Percentiles rank a stretch among this genome's conserved stretches.
phyloP scores from a whole-genome alignment of 495 filamentous ascomycete genomes.

The Mycothermus thermophilus region DNA sequence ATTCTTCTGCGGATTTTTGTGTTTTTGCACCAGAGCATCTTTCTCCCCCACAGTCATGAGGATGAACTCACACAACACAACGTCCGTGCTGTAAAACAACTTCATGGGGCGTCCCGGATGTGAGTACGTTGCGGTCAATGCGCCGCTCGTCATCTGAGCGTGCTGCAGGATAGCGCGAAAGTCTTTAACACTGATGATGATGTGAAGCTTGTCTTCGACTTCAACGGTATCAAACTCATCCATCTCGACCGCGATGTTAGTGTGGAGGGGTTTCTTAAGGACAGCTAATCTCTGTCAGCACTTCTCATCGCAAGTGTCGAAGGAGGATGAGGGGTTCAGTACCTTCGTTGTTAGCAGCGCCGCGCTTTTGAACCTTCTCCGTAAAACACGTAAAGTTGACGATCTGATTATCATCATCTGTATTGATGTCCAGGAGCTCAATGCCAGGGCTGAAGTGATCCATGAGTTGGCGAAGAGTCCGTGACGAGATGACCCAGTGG shows the following conservation, averaged over 20 bases:
- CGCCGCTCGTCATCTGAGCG: conserved; percentile 59
- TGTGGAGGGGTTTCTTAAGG: conserved; percentile 86
- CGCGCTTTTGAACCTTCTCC: conserved; percentile 52
- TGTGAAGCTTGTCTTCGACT: conserved; percentile 62
- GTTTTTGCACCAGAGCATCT: conserved; percentile 26
- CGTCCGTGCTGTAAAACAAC: conserved; percentile 58
- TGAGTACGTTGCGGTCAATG: conserved; percentile 65
- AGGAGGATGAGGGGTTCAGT: conserved; percentile 1
- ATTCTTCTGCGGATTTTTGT: conserved; percentile 25
- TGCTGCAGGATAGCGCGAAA: conserved; percentile 82
- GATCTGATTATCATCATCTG: conserved; percentile 38
- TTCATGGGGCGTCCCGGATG: conserved; percentile 72
- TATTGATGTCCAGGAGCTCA: conserved; percentile 80
- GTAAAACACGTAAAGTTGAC: conserved; percentile 87
- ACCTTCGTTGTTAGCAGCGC: conserved; percentile 66
- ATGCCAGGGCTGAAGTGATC: conserved; percentile 86
- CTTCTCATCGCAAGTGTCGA: not conserved
- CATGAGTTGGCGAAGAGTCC: conserved; percentile 65
- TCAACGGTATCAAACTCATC: conserved; percentile 74
- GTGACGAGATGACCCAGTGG: conserved; percentile 63
- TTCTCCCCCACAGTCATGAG: conserved; percentile 88
- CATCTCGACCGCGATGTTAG: conserved; percentile 73
- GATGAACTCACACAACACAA: conserved; percentile 73
- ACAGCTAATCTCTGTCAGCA: conserved; percentile 44
- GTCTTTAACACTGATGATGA: conserved; percentile 85